Percentiles rank a stretch among this genome's conserved stretches.
Evolutionary conservation across 192 early-diverging fungal species (phyloP).

Genomic region (Diversispora epigaea): DNA sequence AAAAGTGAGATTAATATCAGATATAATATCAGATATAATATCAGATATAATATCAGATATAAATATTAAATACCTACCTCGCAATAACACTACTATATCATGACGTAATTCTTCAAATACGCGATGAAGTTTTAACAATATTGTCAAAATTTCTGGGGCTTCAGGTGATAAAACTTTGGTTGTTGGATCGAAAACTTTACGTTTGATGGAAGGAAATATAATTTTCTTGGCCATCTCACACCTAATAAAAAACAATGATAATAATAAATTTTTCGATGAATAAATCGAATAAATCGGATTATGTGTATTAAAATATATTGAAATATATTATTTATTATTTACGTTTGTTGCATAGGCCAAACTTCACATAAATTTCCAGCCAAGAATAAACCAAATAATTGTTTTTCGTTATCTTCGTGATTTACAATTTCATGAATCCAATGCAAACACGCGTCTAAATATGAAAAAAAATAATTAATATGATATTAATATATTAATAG

Average conservation of each 20-base stretch:
- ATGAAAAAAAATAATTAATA: not conserved
- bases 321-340: not conserved
- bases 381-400: constrained; percentile 13
- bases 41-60: too few relatives aligned
- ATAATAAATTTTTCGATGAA: too few relatives aligned
- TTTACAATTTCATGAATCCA: constrained; percentile 2
- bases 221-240: not conserved
- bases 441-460: constrained; percentile 1
- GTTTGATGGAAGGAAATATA: not conserved
- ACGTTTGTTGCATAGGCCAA: constrained; percentile 27
- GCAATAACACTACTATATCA: not conserved
- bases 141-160: not conserved
- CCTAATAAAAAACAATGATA: constrained; percentile 14
- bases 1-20: not conserved
- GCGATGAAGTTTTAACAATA: not conserved
- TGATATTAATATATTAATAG: not conserved
- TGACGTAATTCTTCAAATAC: not conserved
- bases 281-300: not conserved
- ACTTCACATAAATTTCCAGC: constrained; percentile 12
- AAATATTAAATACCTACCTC: not conserved
- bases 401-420: constrained; percentile 9
- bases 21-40: not conserved
- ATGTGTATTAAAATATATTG: not conserved
- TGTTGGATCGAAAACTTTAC: not conserved
- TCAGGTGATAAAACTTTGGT: not conserved